Evolutionary conservation across 2,329 filamentous ascomycete genomes (phyloP).

Genomic region (Beauveria sp.): DNA sequence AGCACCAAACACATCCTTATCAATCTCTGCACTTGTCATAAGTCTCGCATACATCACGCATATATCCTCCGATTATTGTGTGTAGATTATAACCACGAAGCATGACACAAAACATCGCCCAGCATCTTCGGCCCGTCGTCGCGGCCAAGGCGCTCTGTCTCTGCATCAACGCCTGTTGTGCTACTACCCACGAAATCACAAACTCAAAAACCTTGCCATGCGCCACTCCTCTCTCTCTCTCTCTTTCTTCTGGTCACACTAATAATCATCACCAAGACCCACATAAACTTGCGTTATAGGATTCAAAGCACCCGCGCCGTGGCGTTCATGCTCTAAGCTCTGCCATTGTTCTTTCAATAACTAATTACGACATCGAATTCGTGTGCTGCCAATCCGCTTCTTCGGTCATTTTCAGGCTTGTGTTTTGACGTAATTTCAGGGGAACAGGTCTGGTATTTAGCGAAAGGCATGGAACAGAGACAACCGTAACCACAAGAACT

Average conservation of each 20-base stretch:
- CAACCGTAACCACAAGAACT: neutral
- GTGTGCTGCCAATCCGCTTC: neutral
- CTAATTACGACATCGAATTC: neutral
- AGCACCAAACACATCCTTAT: too few relatives aligned
- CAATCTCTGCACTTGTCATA: too few relatives aligned
- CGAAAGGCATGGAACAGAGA: neutral
- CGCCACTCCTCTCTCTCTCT: too few relatives aligned
- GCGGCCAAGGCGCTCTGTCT: neutral
- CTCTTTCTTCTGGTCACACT: too few relatives aligned
- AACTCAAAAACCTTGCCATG: neutral
- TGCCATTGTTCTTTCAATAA: neutral
- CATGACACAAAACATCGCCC: neutral
- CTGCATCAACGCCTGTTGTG: neutral
- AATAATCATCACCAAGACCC: too few relatives aligned
- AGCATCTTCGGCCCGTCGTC: neutral
- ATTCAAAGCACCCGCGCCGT: too few relatives aligned
- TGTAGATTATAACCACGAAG: neutral
- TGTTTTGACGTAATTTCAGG: neutral
- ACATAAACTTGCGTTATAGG: too few relatives aligned
- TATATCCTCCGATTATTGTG: too few relatives aligned
- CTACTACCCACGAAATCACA: neutral
- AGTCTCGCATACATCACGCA: too few relatives aligned
- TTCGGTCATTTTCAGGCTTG: too few relatives aligned
- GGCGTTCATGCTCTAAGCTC: neutral
- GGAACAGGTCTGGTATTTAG: neutral